These are phyloP conservation scores for Dryadomyces quercivorus DNA, from an alignment of 2,329 filamentous ascomycete genomes.

Conservation along the genomic window DNA sequence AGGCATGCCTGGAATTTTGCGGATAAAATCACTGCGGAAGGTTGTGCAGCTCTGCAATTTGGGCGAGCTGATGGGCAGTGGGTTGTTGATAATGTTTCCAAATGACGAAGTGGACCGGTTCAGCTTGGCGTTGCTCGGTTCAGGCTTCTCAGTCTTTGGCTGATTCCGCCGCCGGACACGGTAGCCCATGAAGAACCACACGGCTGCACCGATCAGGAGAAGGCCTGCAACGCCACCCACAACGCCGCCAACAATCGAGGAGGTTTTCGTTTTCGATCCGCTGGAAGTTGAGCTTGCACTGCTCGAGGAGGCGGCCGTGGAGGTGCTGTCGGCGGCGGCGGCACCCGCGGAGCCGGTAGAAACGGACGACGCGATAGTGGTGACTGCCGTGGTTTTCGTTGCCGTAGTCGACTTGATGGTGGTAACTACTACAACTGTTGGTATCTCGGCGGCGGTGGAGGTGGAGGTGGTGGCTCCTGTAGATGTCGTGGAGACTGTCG, in stretches of 20 bases:
- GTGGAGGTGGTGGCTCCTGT: no score
- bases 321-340: slow-evolving; percentile 13
- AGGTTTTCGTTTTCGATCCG: slow-evolving; percentile 21
- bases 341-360: slow-evolving; percentile 14
- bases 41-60: slow-evolving; percentile 28
- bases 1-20: slow-evolving; percentile 17
- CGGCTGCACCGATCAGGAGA: slow-evolving; percentile 25
- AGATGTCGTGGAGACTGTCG: slow-evolving; percentile 8
- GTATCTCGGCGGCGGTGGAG: neutral
- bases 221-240: slow-evolving; percentile 32
- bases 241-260: slow-evolving; percentile 33
- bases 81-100: slow-evolving; percentile 43
- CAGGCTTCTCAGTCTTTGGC: slow-evolving; percentile 17
- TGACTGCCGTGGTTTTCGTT: neutral
- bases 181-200: slow-evolving; percentile 24
- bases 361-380: slow-evolving; percentile 10
- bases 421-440: neutral
- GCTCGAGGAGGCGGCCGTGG: slow-evolving; percentile 7
- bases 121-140: slow-evolving; percentile 9
- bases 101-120: slow-evolving; percentile 26
- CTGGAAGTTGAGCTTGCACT: slow-evolving; percentile 18
- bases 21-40: slow-evolving; percentile 41
- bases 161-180: slow-evolving; percentile 16
- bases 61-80: slow-evolving; percentile 47
- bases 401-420: neutral